Evolutionary conservation across 306 rosid genomes (phyloP).

Genomic region (Castanea mollissima): DNA sequence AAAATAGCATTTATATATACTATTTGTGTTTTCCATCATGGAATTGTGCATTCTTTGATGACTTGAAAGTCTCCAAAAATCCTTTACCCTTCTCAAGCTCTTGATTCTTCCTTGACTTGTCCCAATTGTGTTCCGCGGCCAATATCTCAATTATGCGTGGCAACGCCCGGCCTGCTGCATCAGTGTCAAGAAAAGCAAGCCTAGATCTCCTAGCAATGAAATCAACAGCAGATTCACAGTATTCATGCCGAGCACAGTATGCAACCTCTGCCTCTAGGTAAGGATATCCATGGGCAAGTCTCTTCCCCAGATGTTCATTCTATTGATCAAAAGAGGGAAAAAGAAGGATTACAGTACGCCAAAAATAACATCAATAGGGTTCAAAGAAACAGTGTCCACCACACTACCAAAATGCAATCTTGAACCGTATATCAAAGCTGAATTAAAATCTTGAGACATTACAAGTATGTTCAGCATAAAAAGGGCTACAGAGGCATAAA

Average conservation of each 20-base stretch:
- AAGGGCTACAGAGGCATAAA: neutral
- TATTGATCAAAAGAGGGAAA: conserved; percentile 22
- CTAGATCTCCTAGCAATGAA: conserved; percentile 95
- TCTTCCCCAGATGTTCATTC: conserved; percentile 87
- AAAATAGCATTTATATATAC: conserved; percentile 25
- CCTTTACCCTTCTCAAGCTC: conserved; percentile 64
- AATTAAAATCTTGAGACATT: neutral
- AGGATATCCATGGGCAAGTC: conserved; percentile 96
- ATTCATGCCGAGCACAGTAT: conserved; percentile 93
- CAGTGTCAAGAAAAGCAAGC: conserved; percentile 95
- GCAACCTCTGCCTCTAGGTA: conserved; percentile 98
- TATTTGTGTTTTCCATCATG: conserved; percentile 80
- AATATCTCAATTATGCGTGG: conserved; percentile 85
- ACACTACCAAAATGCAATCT: neutral
- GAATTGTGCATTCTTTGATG: conserved; percentile 87
- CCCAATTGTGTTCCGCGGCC: conserved; percentile 87
- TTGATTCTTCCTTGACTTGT: conserved; percentile 62
- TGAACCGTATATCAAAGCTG: neutral
- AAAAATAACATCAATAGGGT: neutral
- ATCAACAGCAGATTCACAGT: conserved; percentile 91
- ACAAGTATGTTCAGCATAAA: neutral
- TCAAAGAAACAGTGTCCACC: neutral
- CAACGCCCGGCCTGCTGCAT: conserved; percentile 84
- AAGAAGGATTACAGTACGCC: conserved; percentile 3
- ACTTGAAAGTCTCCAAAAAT: conserved; percentile 82